phyloP scores from a whole-genome alignment of 2,329 filamentous ascomycete genomes.

The Scolecobasidium constrictum region DNA sequence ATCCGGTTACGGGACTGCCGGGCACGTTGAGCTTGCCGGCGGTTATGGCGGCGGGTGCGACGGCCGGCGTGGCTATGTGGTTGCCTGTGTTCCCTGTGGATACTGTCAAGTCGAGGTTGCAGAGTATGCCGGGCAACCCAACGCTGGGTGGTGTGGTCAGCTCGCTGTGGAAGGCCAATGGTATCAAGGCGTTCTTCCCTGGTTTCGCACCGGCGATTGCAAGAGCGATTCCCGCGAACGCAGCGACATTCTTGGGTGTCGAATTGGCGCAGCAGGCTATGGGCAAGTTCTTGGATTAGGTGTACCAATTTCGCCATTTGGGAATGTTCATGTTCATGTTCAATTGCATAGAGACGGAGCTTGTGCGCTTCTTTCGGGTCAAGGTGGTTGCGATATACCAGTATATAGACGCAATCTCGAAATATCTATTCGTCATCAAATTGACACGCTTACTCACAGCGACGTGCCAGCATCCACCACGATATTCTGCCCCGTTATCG shows the following conservation, averaged over 20 bases:
- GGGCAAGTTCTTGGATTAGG: slow-evolving; percentile 56
- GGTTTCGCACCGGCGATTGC: slow-evolving; percentile 88
- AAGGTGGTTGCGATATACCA: not conserved
- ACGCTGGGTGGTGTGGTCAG: slow-evolving; percentile 70
- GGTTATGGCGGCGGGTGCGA: slow-evolving; percentile 76
- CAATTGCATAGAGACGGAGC: too few species aligned
- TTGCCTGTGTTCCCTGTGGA: slow-evolving; percentile 97
- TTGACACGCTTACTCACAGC: too few species aligned
- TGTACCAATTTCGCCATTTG: too few species aligned
- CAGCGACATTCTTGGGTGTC: slow-evolving; percentile 83
- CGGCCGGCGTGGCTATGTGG: slow-evolving; percentile 96
- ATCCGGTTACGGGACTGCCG: slow-evolving; percentile 57
- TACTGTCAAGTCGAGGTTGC: slow-evolving; percentile 87
- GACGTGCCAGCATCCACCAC: slow-evolving; percentile 37
- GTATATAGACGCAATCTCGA: too few species aligned
- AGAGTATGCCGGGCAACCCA: slow-evolving; percentile 79
- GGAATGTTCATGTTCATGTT: too few species aligned
- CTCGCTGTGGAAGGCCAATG: slow-evolving; percentile 73
- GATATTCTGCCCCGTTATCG: slow-evolving; percentile 42
- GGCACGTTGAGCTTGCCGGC: slow-evolving; percentile 74
- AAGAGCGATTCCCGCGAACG: slow-evolving; percentile 89
- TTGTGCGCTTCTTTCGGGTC: too few species aligned
- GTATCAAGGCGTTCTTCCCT: slow-evolving; percentile 89
- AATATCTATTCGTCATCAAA: too few species aligned
- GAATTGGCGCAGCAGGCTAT: slow-evolving; percentile 76